Base-by-base conservation (phyloP, 257 asterid genomes). In the Penstemon barbatus region DNA sequence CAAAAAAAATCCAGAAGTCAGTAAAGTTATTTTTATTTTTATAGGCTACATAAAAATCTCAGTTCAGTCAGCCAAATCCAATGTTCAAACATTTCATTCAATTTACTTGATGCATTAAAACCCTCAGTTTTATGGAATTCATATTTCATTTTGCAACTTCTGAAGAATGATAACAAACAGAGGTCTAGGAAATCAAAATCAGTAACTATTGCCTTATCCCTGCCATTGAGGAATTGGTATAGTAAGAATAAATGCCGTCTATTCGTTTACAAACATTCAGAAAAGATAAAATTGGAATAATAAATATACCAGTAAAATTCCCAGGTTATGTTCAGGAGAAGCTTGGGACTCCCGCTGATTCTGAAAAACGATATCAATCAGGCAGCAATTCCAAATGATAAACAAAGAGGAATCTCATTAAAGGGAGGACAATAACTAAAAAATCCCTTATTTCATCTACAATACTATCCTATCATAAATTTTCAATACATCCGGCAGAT, bases 261-360 rank as follows among this genome's bases (percentile, higher is more conserved):
- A 37, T 50, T 33, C 43, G n/a, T 25, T 25, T 25, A 50, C 62
- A 10, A n/a, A 57, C n/a, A 48, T 57, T 50, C 12, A 13, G 37
- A 71, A 41, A 49, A 38, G 33, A 19, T 40, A 59, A 15, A 44
- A 2, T 25, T 25, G 2, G 33, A 65, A 63, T 53, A 70, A 11
- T 8, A 68, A 61, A 40, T 8, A 37, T 82, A 94, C 99, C 97
- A 94, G 82, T 57, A 94, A 83, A 65, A 94, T 76, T 75, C 99
- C 99, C 63, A 94, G 82, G 79, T 94, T 94, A 73, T 85, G 84
- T 73, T 94, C 99, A 4, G 89, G 83, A 75, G 83, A 83, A 79
- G 85, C 81, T 59, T 78, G 85, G 67, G 55, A 49, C 69, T 78
- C 84, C 50, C 69, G 83, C 60, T 74, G 88, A 68, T 67, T 72